Evolutionary conservation across 805 yeast species (phyloP), one percentile per base, ranked within the genome.

Genomic region (Gaillardinia entomophila): DNA sequence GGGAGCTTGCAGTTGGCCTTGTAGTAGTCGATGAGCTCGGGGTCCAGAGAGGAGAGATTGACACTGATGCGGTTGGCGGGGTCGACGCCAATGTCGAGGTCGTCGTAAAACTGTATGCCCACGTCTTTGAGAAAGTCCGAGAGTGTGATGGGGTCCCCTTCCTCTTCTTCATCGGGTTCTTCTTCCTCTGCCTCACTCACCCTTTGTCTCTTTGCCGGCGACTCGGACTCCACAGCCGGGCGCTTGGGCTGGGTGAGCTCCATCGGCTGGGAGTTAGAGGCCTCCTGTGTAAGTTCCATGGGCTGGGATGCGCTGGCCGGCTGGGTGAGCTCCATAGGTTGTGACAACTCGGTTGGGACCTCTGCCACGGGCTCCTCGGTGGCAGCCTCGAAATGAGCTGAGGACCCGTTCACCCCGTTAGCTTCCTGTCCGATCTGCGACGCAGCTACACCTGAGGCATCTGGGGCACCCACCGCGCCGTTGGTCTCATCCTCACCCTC

Each of bases 81-180:
- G 15, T 51, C 49, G 2, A 51, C 45, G 15, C 55, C 57, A 15
- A 64, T 55, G 24, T 62, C 66, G 30, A 68, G 54, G 41, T 71
- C 75, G 42, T 71, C 75, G 42, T 60, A 69, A 35, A 71, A 71
- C 31, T 56, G 57, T 12, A 69, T 55, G 3, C 63, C 63, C 14
- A 69, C 53, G 30, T 63, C 66, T 6, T 45, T 42, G 43, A 71
- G 46, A 31, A 71, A 71, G 12, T 57, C 54, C 2, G 51, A 46
- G 19, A 71, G 51, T 2, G 65, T 45, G 3, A 66, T 67, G 3
- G 63, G 59, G 26, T 54, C 48, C 12, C 42, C 54, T 18, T 51
- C 48, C 3, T 43, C 48, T 6, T 38, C 44, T 5, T 41, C 49
- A 28, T 15, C 24, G 29, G 11, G 45, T 36, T 3, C 41, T 30